Percentiles rank a stretch among this genome's conserved stretches.
Conservation (phyloP, 805 yeast genomes). For the Yarrowia deformans region DNA sequence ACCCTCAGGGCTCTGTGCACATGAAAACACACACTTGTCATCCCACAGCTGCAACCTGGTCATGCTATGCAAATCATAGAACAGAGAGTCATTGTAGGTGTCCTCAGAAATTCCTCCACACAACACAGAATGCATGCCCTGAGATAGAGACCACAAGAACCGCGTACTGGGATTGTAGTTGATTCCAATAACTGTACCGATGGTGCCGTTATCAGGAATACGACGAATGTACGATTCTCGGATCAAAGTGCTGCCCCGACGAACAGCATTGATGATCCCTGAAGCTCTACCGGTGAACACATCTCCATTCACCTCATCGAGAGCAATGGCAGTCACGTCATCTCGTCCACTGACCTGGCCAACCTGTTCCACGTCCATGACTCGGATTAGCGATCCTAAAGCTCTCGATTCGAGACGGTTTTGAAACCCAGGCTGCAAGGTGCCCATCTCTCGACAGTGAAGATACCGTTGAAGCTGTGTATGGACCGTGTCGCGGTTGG, state of each 20-base stretch:
- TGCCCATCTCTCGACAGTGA: constrained; percentile 21
- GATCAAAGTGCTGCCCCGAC: constrained; percentile 17
- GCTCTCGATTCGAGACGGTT: constrained; percentile 7
- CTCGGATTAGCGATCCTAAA: constrained; percentile 12
- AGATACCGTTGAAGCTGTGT: constrained; percentile 31
- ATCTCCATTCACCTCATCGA: constrained; percentile 19
- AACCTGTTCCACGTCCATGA: constrained; percentile 12
- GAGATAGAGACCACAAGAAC: constrained; percentile 15
- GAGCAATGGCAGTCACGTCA: constrained; percentile 16
- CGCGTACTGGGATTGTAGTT: constrained; percentile 19
- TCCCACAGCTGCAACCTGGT: constrained; percentile 40
- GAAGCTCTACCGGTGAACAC: constrained; percentile 12
- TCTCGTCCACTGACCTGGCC: constrained; percentile 21
- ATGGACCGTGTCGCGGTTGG: constrained; percentile 40
- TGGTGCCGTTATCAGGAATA: constrained; percentile 8
- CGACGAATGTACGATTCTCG: constrained; percentile 29
- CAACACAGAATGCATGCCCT: constrained; percentile 5
- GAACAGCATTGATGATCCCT: constrained; percentile 33
- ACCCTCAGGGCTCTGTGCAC: constrained; percentile 43
- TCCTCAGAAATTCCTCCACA: constrained; percentile 29
- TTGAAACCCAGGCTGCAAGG: constrained; percentile 8
- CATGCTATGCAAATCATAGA: constrained; percentile 41
- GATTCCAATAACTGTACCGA: constrained; percentile 1
- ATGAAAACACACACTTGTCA: constrained; percentile 40
- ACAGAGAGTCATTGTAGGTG: constrained; percentile 10